Evolutionary conservation across 495 filamentous ascomycete genomes (phyloP).

Genomic region (Neurospora tetraspora): DNA sequence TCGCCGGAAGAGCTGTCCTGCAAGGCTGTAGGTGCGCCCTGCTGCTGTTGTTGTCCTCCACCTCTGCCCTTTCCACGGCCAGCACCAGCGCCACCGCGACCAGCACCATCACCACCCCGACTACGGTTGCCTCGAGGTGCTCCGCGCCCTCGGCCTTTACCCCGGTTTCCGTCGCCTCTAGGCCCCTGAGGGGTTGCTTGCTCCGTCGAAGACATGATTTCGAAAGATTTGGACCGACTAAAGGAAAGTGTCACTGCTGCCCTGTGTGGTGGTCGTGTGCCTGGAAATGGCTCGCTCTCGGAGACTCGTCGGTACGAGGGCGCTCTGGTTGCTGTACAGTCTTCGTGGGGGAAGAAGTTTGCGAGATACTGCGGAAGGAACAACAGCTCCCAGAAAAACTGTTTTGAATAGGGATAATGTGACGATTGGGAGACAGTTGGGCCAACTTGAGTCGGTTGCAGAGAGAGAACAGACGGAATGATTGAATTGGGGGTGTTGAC

Average conservation of each 20-base stretch:
- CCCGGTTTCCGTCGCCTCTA: conserved; percentile 27
- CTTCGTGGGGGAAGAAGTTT: neutral
- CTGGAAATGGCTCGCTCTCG: neutral
- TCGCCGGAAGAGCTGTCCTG: neutral
- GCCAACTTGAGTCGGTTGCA: neutral
- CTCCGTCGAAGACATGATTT: conserved; percentile 15
- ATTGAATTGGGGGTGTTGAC: neutral
- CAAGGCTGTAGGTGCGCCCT: neutral
- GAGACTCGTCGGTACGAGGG: neutral
- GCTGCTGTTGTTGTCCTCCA: neutral
- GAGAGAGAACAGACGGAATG: neutral
- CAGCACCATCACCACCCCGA: conserved; percentile 7
- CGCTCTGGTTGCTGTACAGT: neutral
- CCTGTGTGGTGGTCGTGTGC: neutral
- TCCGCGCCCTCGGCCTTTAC: conserved; percentile 26
- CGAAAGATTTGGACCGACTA: neutral
- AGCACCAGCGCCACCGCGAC: conserved; percentile 3
- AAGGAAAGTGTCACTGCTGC: neutral
- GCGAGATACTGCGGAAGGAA: neutral
- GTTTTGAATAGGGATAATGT: neutral
- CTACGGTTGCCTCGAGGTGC: conserved; percentile 9
- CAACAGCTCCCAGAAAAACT: neutral
- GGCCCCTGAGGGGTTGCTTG: conserved; percentile 7
- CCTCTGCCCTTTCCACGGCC: conserved; percentile 12
- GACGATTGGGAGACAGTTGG: neutral